Conservation (phyloP, 2,329 filamentous ascomycete species). For the Penicillium sp. region DNA sequence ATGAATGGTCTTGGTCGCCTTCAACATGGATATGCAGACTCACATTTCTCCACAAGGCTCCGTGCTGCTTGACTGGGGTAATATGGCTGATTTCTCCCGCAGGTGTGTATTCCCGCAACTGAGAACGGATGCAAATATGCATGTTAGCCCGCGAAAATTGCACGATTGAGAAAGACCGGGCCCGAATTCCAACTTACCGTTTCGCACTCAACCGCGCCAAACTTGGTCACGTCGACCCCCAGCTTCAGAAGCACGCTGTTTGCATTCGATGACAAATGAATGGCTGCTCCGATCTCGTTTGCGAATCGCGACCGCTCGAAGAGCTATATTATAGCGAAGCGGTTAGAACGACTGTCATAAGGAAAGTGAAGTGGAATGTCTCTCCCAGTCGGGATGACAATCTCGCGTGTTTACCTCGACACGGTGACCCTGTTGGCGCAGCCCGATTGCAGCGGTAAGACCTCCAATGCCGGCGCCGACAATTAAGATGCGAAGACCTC, state of each 20-base stretch:
- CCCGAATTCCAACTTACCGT: slow-evolving; percentile 15
- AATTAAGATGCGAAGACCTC: slow-evolving; percentile 26
- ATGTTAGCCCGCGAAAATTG: too few relatives aligned
- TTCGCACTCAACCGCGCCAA: slow-evolving; percentile 35
- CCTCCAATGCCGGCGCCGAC: slow-evolving; percentile 33
- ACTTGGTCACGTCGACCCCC: slow-evolving; percentile 37
- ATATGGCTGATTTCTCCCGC: slow-evolving; percentile 33
- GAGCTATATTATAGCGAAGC: slow-evolving; percentile 30
- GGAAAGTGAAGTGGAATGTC: too few relatives aligned
- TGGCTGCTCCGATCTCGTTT: slow-evolving; percentile 54
- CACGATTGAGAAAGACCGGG: background rate
- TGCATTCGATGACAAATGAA: slow-evolving; percentile 58
- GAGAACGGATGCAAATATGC: background rate
- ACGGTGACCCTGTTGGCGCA: slow-evolving; percentile 49
- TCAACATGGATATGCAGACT: background rate
- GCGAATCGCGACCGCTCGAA: slow-evolving; percentile 53
- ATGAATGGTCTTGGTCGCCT: too few relatives aligned
- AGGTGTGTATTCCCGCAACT: slow-evolving; percentile 35
- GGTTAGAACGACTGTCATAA: background rate
- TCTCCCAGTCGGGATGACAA: too few relatives aligned
- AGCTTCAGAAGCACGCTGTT: slow-evolving; percentile 51
- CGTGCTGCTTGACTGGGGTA: slow-evolving; percentile 14
- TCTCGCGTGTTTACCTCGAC: slow-evolving; percentile 27
- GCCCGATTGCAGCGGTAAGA: slow-evolving; percentile 38
- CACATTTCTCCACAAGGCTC: slow-evolving; percentile 28